Evolutionary conservation across 1,139 yeast genomes (phyloP), one percentile per base, ranked within the genome.

Genomic region (Wickerhamiella infanticola): DNA sequence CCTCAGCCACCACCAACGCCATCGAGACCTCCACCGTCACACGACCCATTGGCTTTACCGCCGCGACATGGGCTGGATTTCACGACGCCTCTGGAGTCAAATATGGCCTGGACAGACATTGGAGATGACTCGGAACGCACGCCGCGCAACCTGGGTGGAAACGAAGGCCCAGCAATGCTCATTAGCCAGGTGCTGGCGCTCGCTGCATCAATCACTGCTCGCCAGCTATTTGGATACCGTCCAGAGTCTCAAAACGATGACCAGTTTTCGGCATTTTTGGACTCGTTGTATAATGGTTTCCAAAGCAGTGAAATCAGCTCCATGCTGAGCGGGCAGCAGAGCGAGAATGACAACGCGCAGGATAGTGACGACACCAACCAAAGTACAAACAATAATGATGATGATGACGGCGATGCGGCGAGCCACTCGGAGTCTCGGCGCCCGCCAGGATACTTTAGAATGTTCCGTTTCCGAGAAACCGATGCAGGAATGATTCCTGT

Each of bases 401-500:
- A 36, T n/a, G 39, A 36, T 2, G 39, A 36, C 9, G 39, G 24
- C 9, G 39, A 36, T 36, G n/a, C 40, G 35, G 26, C 33, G 41
- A 39, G 37, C 31, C 36, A 43, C 24, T 33, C 40, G 23, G 39
- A 3, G 40, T 24, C 39, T 37, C 37, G 27, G 9, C 33, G 23
- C 31, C 46, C 24, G 39, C 39, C 39, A 4, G 31, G 29, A n/a
- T 73, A 74, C 49, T 73, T 74, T 56, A 62, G 81, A 42, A 74
- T 77, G 50, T 75, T 75, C 55, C 56, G 79, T 45, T 74, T 75
- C 56, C 70, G 71, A 31, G 45, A 46, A 25, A 56, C 50, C n/a
- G 53, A 55, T 8, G 54, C 57, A 24, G 60, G 61, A 24, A 57
- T 65, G 48, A 67, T 75, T 1, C 81, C 81, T 0, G 74, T 75